Base-by-base conservation (phyloP, 2,329 filamentous ascomycete genomes). In the Fusarium goolgardi region DNA sequence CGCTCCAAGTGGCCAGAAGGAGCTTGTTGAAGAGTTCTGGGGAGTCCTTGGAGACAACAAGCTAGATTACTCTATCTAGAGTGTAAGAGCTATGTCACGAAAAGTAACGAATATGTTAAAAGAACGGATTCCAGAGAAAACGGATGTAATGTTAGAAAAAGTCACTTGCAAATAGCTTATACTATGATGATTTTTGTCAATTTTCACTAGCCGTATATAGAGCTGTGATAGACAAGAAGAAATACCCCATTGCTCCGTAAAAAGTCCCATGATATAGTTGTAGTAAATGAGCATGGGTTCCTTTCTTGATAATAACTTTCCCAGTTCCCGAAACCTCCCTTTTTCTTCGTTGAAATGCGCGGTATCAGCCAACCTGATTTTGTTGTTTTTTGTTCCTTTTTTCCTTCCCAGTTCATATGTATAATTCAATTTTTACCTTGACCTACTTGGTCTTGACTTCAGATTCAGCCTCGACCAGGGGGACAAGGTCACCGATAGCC, bases 21-120 rank as follows among this genome's bases (percentile, higher is more conserved):
- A 86, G 76, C 79, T 91, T 49, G 82, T 90, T 4, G 81, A 90
- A 73, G 87, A 90, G 80, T 85, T 91, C 61, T 91, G 89, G 89
- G 76, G 73, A 1, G 82, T 88, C 6, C 80, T 90, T 63, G 88
- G 86, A 2, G 84, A 86, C 18, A 78, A 80, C 2, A 81, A 69
- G 72, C 78, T 90, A 80, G 82, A 84, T 16, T 87, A 87, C 63
- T 71, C 72, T 11, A 71, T 76, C 3, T 77, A 65, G 51, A 50
- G 35, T 16, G 9, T 2, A n/a, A 18, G 39, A 35, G n/a, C 2
- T 5, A 50, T 50, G 27, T 2, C 7, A 43, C 6, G 23, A 18
- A 23, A n/a, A 25, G n/a, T 25, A 27, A 20, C 29, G 23, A 23
- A 16, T 34, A 4, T 10, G 27, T 34, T 8, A 8, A 21, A 44